Evolutionary conservation across 306 rosid species (phyloP).

Genomic region (Alnus glutinosa): DNA sequence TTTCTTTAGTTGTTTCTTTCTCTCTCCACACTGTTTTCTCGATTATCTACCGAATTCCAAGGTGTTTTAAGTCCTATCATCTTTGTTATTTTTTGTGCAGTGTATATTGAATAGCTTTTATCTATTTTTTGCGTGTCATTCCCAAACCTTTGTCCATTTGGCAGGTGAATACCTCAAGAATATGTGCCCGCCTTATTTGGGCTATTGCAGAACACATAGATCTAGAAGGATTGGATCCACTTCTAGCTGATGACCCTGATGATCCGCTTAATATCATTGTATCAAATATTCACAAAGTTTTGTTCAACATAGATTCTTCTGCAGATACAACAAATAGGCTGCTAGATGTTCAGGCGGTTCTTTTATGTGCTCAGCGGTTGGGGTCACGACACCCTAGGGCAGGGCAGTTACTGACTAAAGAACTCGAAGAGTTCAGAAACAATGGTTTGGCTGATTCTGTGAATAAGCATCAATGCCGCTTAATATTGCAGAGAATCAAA

Average conservation of each 20-base stretch:
- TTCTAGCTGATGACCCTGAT: constrained; percentile 96
- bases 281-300: constrained; percentile 80
- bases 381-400: constrained; percentile 96
- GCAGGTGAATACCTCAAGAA: constrained; percentile 92
- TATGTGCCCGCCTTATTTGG: constrained; percentile 92
- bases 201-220: constrained; percentile 92
- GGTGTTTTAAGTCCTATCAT: not conserved
- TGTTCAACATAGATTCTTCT: constrained; percentile 71
- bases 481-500: constrained; percentile 92
- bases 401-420: constrained; percentile 81
- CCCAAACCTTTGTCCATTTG: constrained; percentile 28
- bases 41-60: not conserved
- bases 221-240: constrained; percentile 97
- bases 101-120: not conserved
- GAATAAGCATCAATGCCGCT: constrained; percentile 91
- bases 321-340: constrained; percentile 90
- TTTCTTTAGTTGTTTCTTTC: not conserved
- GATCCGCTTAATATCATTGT: constrained; percentile 87
- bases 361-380: constrained; percentile 82
- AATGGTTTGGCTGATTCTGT: constrained; percentile 84
- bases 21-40: not conserved
- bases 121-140: constrained; percentile 1
- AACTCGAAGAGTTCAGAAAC: constrained; percentile 88
- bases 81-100: not conserved
- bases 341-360: constrained; percentile 95